A percentile compares a stretch with the other conserved stretches of the same genome.
Conservation (phyloP, 345 rosid genomes). For the Heritiera fomes region DNA sequence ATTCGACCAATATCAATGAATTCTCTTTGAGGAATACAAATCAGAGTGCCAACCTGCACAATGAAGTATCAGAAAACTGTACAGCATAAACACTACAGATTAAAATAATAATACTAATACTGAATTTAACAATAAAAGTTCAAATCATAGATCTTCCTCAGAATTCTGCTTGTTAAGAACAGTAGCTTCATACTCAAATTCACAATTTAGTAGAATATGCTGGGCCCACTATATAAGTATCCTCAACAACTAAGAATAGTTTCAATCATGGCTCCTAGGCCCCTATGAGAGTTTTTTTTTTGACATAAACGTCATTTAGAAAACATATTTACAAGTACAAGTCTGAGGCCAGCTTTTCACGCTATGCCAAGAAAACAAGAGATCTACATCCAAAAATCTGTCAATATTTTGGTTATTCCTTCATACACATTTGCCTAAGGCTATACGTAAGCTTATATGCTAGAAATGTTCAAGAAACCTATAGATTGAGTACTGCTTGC, state of each 20-base stretch:
- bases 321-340: neutral
- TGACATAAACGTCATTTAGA: neutral
- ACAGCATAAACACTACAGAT: neutral
- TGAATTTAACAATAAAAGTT: neutral
- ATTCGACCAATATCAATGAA: conserved; percentile 86
- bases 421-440: neutral
- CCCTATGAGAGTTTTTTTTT: neutral
- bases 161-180: neutral
- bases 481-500: neutral
- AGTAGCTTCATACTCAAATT: neutral
- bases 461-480: neutral
- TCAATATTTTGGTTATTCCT: neutral
- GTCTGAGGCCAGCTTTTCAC: neutral
- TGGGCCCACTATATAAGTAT: neutral
- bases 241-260: neutral
- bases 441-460: neutral
- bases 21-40: conserved; percentile 79
- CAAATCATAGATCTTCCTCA: neutral
- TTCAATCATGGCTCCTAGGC: neutral
- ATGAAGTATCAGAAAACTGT: conserved; percentile 10
- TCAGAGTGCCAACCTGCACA: conserved; percentile 82
- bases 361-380: neutral
- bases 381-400: neutral
- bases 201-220: neutral
- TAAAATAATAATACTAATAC: neutral